Evolutionary conservation across 331 rosid genomes (phyloP), one percentile per base, ranked within the genome.

Genomic region (Cydonia oblonga): DNA sequence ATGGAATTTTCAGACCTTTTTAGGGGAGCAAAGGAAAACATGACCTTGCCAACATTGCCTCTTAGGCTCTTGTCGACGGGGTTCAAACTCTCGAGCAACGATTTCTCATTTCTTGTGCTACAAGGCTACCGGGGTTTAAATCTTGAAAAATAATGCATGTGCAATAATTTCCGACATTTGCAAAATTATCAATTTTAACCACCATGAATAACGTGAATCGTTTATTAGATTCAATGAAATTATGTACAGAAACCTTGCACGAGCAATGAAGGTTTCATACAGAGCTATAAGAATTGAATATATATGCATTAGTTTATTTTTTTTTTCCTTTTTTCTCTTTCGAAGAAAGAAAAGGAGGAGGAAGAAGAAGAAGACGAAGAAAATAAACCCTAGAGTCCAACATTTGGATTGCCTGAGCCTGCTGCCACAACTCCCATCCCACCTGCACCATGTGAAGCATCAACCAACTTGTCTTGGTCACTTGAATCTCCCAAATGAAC

Each of bases 351-450:
- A 15, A 4, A 38, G 20, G 42, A 38, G 13, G 35, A 32, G 9
- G 42, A 38, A 0, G 42, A 33, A 7, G 8, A 32, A 7, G 57
- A 59, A 30, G 35, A 32, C 9, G 35, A 33, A 33, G 38, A 8
- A 14, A 15, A 63, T 16, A 30, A 30, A 18, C 24, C 40, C 81
- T 82, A 91, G 13, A 87, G 40, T 70, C 99, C 97, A 66, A 88
- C 96, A 56, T 75, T 90, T 68, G 97, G 98, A 69, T 95, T 91
- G 79, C 97, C 96, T 51, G 97, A 86, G 81, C 96, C 98, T 25
- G 89, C 93, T 59, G 98, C 96, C 63, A 84, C 88, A 73, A 95
- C 97, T 83, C 98, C 96, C 91, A 95, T 86, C 42, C 98, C 98
- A 42, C 88, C 87, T 58, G 80, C 87, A 80, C 79, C 89, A 29